Evolutionary conservation across 2,329 filamentous ascomycete species (phyloP), one percentile per base, ranked within the genome.

Genomic region (Monilinia fructigena): DNA sequence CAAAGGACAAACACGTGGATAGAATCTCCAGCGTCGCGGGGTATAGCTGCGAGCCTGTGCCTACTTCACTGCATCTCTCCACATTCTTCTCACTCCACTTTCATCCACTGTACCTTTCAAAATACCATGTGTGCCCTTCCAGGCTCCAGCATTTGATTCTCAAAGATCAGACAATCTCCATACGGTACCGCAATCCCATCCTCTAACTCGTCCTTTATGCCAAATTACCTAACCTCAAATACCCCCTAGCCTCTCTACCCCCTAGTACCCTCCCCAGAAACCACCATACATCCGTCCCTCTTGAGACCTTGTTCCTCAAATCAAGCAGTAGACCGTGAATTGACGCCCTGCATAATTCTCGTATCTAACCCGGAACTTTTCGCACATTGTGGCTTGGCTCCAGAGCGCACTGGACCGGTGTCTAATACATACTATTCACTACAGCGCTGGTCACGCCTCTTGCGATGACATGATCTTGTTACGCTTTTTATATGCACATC

Each of bases 331-430:
- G 45, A 50, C 55, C 40, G 42, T 23, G 8, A 58, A 45, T 28
- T 59, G 20, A 18, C 26, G 26, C 31, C 55, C 18, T 23, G 40
- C 55, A 59, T 59, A 18, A 23, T 47, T 31, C 18, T 42, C 28
- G 28, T 50, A 60, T 48, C 56, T 60, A 23, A 52, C 16, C 11
- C 56, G 28, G 42, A n/a, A 60, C 56, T 60, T 31, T 38, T 59
- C 28, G 26, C 45, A 23, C 18, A 14, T 40, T 14, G 28, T 31
- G 18, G 56, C 56, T 48, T 35, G 42, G 35, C 56, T 48, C 8
- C 14, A 14, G 45, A 50, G 28, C 45, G 20, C 45, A 50, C 42
- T 35, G 28, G 56, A 35, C 28, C 7, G 28, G 1, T 35, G 35
- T 35, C 28, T n/a, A 35, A 2, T 35, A 35, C 31, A 35, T 35